A percentile compares a stretch with the other conserved stretches of the same genome.
These are phyloP conservation scores for Ustilago curta DNA, from an alignment of 1,284 basidiomycete species.

Conservation along the genomic window DNA sequence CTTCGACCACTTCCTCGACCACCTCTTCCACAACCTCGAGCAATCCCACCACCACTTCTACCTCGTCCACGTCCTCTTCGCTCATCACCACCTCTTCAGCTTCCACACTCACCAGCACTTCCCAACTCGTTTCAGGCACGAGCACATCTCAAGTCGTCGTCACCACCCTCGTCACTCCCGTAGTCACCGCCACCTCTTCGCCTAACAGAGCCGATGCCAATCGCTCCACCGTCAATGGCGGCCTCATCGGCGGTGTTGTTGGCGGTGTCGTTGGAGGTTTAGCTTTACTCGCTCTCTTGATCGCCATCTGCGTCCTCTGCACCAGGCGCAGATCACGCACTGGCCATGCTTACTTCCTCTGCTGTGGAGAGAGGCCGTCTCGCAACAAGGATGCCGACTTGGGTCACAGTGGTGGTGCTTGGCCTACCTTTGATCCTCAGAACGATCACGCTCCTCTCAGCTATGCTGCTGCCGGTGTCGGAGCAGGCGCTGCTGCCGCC, in stretches of 20 bases:
- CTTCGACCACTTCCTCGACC: conserved; percentile 12
- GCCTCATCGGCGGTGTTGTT: conserved; percentile 60
- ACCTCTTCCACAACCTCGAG: conserved; percentile 25
- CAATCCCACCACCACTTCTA: conserved; percentile 20
- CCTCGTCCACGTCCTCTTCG: conserved; percentile 19
- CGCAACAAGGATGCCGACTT: conserved; percentile 32
- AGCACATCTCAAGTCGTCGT: conserved; percentile 43
- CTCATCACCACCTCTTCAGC: conserved; percentile 44
- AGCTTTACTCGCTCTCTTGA: conserved; percentile 43
- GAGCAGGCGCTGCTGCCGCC: conserved; percentile 21
- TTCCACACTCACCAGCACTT: conserved; percentile 37
- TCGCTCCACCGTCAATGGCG: conserved; percentile 50
- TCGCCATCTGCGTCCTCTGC: conserved; percentile 40
- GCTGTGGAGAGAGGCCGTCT: conserved; percentile 53
- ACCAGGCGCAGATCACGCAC: conserved; percentile 52
- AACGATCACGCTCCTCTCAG: conserved; percentile 24
- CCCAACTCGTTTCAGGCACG: conserved; percentile 39
- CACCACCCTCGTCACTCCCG: conserved; percentile 32
- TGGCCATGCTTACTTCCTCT: conserved; percentile 60
- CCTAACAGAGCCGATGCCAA: conserved; percentile 16
- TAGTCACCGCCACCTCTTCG: conserved; percentile 39
- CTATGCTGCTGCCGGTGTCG: conserved; percentile 21
- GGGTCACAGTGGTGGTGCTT: conserved; percentile 47
- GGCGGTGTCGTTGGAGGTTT: conserved; percentile 62
- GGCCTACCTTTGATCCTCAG: conserved; percentile 59